Base-by-base conservation (phyloP, 176 grass and related monocot species). In the Eleusine indica region DNA sequence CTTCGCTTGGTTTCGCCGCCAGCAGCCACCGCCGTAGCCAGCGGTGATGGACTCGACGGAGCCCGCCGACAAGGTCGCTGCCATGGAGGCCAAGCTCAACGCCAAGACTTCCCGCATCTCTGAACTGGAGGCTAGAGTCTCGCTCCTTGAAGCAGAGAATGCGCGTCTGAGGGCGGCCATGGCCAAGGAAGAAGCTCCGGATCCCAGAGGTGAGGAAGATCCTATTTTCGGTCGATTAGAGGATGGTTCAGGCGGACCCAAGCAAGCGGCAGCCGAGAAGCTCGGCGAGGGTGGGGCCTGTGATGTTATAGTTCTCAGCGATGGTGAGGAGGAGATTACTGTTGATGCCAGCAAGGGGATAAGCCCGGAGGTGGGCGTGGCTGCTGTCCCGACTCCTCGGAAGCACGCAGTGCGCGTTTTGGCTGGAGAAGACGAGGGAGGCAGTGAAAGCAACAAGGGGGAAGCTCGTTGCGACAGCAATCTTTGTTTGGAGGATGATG, bases 61-160 rank as follows among this genome's bases (percentile, higher is more conserved):
- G 17, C 14, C 80, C 5, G 43, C 76, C 38, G 65, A 56, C 42
- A 80, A 62, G 74, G 14, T 77, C 46, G 8, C 72, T 4, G 58
- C 57, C n/a, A 70, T 94, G 10, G 56, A 87, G 38, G 74, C 74
- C 4, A 90, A 90, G 44, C 39, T 87, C 40, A 47, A 51, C 2
- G 73, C 84, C 32, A 87, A 80, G 16, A 53, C n/a, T 0, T 77
- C 83, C 66, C 74, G 88, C 18, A 65, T 94, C 35, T 66, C 76
- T 16, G 83, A 89, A 41, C 73, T 89, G 37, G 83, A 92, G 68
- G 83, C 70, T 3, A 79, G 80, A 73, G 57, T 91, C 44, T 82
- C 74, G 2, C 22, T 25, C 40, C 87, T 94, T 44, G 86, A 94
- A 51, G 9, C 73, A 25, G 90, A 91, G 52, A 85, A 92, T 69